Percentiles rank a stretch among this genome's conserved stretches.
Evolutionary conservation across 164 flowering plant genomes (phyloP).

Genomic region (Dillenia turbinata): DNA sequence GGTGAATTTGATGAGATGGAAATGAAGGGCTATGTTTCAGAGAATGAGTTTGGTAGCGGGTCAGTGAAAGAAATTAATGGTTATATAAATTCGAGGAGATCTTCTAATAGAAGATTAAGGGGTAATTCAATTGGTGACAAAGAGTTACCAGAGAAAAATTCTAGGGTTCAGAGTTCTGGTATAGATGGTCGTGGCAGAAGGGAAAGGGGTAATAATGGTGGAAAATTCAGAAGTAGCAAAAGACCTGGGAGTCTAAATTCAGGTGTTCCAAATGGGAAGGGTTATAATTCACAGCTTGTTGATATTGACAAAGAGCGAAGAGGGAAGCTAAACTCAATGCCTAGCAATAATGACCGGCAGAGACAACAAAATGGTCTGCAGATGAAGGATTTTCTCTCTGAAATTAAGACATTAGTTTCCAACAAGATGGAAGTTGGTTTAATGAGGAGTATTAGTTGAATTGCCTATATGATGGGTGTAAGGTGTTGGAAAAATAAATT

Average conservation of each 20-base stretch:
- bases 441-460: no score
- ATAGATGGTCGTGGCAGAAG: not conserved
- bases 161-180: not conserved
- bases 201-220: not conserved
- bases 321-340: not conserved
- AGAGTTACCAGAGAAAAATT: conserved; percentile 2
- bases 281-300: conserved; percentile 7
- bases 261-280: not conserved
- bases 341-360: conserved; percentile 1
- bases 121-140: not conserved
- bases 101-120: not conserved
- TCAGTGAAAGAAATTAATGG: not conserved
- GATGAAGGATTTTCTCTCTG: conserved; percentile 8
- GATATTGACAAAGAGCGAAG: conserved; percentile 11
- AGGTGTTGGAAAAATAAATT: no score
- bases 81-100: not conserved
- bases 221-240: not conserved
- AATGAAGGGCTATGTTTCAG: not conserved
- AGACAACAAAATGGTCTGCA: not conserved
- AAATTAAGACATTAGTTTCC: conserved; percentile 44
- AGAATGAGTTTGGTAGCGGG: not conserved
- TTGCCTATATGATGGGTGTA: no score
- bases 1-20: conserved; percentile 1
- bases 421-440: conserved; percentile 38
- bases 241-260: not conserved